These are phyloP conservation scores for Mimosa bimucronata DNA, from an alignment of 306 rosid species.

Conservation along the genomic window DNA sequence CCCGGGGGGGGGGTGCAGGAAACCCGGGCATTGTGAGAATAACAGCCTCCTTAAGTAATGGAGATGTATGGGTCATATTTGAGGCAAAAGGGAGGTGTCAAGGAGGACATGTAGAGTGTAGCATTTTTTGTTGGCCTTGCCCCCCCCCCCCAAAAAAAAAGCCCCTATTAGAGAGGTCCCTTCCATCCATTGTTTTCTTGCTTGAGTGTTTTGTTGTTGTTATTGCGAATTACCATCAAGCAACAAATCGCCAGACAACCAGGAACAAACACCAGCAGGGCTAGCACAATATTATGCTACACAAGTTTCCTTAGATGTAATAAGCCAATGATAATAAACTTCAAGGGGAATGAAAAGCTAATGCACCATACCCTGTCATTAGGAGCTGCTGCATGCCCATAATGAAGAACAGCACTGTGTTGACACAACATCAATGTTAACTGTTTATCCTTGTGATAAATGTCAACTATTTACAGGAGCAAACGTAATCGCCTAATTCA, in stretches of 20 bases:
- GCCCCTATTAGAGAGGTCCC: too few relatives aligned
- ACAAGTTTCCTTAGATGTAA: slow-evolving; percentile 16
- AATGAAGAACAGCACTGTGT: slow-evolving; percentile 89
- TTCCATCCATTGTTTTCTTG: too few relatives aligned
- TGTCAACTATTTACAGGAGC: background rate
- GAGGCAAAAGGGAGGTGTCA: too few relatives aligned
- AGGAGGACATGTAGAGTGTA: too few relatives aligned
- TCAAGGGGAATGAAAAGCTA: slow-evolving; percentile 4
- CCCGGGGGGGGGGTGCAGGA: too few relatives aligned
- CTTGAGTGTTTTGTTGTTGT: too few relatives aligned
- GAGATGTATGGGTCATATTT: too few relatives aligned
- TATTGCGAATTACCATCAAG: background rate
- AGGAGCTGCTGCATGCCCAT: slow-evolving; percentile 97
- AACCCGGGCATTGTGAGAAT: too few relatives aligned
- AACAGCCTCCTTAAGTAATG: too few relatives aligned
- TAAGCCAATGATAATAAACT: slow-evolving; percentile 4
- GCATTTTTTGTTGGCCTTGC: too few relatives aligned
- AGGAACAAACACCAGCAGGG: slow-evolving; percentile 14
- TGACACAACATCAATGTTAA: slow-evolving; percentile 36
- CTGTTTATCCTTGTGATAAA: slow-evolving; percentile 28
- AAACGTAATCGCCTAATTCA: too few relatives aligned
- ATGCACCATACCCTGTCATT: slow-evolving; percentile 70
- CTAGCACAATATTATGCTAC: slow-evolving; percentile 1
- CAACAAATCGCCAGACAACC: slow-evolving; percentile 18
- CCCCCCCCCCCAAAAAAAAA: too few relatives aligned